phyloP scores from a whole-genome alignment of 2,329 filamentous ascomycete genomes.

The Aspergillus sp. region DNA sequence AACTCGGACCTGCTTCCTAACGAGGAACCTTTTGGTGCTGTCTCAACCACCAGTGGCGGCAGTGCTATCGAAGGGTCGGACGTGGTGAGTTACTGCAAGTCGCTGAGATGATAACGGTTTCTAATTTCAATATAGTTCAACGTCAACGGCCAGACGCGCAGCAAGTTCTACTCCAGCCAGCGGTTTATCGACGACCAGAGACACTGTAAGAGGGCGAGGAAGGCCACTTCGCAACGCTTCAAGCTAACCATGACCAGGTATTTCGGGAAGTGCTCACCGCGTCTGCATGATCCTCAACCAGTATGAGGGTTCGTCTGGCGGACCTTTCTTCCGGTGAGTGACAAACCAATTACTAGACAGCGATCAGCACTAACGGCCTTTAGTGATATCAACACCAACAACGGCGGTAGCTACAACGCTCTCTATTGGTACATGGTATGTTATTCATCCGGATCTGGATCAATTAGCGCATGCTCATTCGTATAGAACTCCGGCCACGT shows the following conservation, averaged over 20 bases:
- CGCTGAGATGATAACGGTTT: neutral
- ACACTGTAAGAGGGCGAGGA: conserved; percentile 49
- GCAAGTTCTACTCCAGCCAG: conserved; percentile 69
- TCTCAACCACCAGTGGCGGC: conserved; percentile 56
- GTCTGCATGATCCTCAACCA: conserved; percentile 60
- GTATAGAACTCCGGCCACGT: conserved; percentile 60
- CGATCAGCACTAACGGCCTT: conserved; percentile 4
- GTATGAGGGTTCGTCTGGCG: conserved; percentile 64
- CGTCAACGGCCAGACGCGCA: conserved; percentile 62
- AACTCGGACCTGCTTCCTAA: conserved; percentile 51
- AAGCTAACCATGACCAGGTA: conserved; percentile 17
- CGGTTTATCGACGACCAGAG: conserved; percentile 68
- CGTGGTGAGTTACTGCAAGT: conserved; percentile 34
- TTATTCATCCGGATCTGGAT: neutral
- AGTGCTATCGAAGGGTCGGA: conserved; percentile 60
- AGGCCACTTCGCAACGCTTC: neutral
- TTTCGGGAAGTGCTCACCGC: conserved; percentile 46
- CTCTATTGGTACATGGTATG: conserved; percentile 64
- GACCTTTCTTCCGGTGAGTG: conserved; percentile 60
- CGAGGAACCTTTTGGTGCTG: conserved; percentile 55
- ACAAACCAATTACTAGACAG: neutral
- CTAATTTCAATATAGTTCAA: conserved; percentile 42
- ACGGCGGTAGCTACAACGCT: conserved; percentile 57
- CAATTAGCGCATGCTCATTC: conserved; percentile 1
- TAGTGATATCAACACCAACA: conserved; percentile 65